phyloP scores from a whole-genome alignment of 1,284 basidiomycete species.

The Anthracocystis walkeri region DNA sequence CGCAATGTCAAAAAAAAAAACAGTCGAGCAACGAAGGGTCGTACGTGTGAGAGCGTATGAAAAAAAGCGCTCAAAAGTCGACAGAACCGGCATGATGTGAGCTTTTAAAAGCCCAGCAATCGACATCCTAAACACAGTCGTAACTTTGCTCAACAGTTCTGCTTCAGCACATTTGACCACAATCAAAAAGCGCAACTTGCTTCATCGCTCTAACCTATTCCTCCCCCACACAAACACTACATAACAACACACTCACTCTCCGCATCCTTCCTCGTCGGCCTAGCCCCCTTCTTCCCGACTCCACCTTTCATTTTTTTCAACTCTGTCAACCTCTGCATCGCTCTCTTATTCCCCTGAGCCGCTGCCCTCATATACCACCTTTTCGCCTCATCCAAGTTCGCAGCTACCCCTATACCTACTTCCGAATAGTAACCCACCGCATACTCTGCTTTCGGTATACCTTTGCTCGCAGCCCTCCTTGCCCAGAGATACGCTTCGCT shows the following conservation, averaged over 20 bases:
- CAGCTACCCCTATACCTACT: conserved; percentile 96
- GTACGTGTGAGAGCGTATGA: too few relatives aligned
- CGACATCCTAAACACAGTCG: too few relatives aligned
- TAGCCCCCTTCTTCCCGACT: conserved; percentile 50
- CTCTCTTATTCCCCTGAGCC: conserved; percentile 92
- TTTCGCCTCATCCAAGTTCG: conserved; percentile 94
- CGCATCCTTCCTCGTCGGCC: conserved; percentile 61
- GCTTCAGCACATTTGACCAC: too few relatives aligned
- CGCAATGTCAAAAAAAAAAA: too few relatives aligned
- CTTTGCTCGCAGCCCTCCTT: conserved; percentile 70
- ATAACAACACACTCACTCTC: conserved; percentile 62
- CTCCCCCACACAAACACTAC: conserved; percentile 13
- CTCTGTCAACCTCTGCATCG: conserved; percentile 93
- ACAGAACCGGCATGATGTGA: too few relatives aligned
- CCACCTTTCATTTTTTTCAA: conserved; percentile 69
- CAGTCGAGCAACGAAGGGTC: too few relatives aligned
- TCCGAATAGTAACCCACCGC: conserved; percentile 94
- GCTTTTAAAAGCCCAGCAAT: too few relatives aligned
- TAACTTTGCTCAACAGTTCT: too few relatives aligned
- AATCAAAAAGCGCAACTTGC: too few relatives aligned
- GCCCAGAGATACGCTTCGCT: conserved; percentile 86
- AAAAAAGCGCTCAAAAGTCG: too few relatives aligned
- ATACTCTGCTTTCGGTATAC: conserved; percentile 75
- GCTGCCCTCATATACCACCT: conserved; percentile 92
- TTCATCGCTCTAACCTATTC: too few relatives aligned